phyloP scores from a whole-genome alignment of 768 basidiomycete genomes.

The Tephrocybe rancida region DNA sequence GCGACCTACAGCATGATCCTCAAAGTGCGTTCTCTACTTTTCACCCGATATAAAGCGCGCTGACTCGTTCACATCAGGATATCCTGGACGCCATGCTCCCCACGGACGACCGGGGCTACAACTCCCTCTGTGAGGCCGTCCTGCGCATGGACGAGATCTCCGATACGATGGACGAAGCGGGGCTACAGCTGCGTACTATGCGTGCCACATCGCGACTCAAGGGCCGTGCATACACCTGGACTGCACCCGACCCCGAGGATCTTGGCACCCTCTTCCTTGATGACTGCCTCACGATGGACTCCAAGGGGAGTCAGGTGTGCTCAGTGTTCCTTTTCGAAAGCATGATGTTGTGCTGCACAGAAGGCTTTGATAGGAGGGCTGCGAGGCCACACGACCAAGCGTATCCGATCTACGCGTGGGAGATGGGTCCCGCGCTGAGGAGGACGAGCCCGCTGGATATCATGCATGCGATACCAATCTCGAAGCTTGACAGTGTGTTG shows the following conservation, averaged over 20 bases:
- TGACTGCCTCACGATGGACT: constrained; percentile 30
- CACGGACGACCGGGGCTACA: constrained; percentile 27
- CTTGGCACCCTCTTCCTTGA: constrained; percentile 36
- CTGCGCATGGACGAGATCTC: constrained; percentile 32
- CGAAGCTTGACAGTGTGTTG: constrained; percentile 24
- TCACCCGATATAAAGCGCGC: neutral
- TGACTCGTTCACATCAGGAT: constrained; percentile 18
- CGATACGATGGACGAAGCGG: constrained; percentile 39
- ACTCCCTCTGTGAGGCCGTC: constrained; percentile 34
- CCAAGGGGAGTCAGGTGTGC: constrained; percentile 19
- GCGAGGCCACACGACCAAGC: constrained; percentile 11
- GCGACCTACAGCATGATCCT: constrained; percentile 30
- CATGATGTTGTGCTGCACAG: constrained; percentile 35
- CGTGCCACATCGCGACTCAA: constrained; percentile 26
- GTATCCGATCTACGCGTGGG: constrained; percentile 40
- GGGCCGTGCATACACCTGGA: constrained; percentile 28
- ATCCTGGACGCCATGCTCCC: constrained; percentile 32
- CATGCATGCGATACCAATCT: constrained; percentile 31
- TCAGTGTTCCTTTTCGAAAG: constrained; percentile 38
- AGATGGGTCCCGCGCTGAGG: constrained; percentile 36
- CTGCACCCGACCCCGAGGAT: constrained; percentile 25
- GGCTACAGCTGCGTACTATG: constrained; percentile 37
- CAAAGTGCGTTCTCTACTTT: constrained; percentile 20
- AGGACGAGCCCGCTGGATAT: constrained; percentile 28
- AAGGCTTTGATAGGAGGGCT: constrained; percentile 17